Evolutionary conservation across 805 yeast species (phyloP), one percentile per base, ranked within the genome.

Genomic region (Saccharomycopsis sp.): DNA sequence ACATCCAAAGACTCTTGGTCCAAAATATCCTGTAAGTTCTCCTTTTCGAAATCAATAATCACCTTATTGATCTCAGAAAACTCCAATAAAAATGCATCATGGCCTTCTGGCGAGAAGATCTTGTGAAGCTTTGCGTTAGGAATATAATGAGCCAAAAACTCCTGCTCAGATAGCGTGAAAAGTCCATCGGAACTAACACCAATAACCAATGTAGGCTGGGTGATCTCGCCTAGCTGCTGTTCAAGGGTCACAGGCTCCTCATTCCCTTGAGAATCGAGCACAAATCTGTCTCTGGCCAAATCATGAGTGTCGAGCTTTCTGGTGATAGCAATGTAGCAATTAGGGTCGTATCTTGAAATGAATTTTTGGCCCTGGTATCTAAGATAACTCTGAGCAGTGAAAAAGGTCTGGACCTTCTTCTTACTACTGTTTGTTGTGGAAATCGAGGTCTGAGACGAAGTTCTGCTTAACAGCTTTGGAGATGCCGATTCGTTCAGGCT

Each of bases 231-330:
- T 59, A 94, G 74, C 8, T 87, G 89, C 19, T 77, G 78, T 29
- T 74, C 78, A 2, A 76, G 68, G 7, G 70, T 62, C 35, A 56
- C 42, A n/a, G 58, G 60, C 8, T 34, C 23, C n/a, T 22, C 19
- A 5, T 47, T 34, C 1, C 50, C 57, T 20, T 53, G 20, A 1
- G 25, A 62, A 29, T 70, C 74, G 22, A 71, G 61, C 15, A 73
- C 74, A 0, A 65, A 69, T 59, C 93, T 78, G 57, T 86, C 94
- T 60, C 99, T 79, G 0, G 96, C 84, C 54, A 94, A 83, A 70
- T 94, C 99, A 69, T 94, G 98, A 0, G 99, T 91, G 67, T 94
- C 99, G 38, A 94, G 74, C 71, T 94, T 94, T 67, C 98, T 79
- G 0, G 97, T 88, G 58, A 94, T 89, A 24, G 97, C 83, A 56